These are phyloP conservation scores for Allium cepa DNA, from an alignment of 106 monocot species.

Conservation along the genomic window DNA sequence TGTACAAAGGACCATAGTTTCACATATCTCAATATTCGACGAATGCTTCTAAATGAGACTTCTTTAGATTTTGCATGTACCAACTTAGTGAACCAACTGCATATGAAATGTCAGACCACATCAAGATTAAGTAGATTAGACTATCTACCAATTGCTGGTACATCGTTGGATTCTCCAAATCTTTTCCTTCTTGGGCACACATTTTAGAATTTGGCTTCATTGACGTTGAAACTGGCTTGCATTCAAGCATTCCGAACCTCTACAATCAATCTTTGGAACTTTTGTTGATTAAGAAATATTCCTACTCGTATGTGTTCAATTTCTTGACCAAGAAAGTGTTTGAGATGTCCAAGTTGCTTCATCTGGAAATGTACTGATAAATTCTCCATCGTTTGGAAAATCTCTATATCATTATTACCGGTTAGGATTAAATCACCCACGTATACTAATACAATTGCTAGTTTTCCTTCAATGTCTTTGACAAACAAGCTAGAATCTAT, in stretches of 20 bases:
- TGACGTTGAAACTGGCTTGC: slow-evolving; percentile 9
- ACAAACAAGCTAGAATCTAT: slow-evolving; percentile 17
- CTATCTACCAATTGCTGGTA: too few relatives aligned
- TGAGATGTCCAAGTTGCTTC: slow-evolving; percentile 17
- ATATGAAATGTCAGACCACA: slow-evolving; percentile 4
- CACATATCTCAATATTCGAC: too few relatives aligned
- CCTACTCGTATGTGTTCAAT: background rate
- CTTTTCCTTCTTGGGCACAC: background rate
- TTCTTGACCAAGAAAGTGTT: slow-evolving; percentile 14
- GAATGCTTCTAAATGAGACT: too few relatives aligned
- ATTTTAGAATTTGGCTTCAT: slow-evolving; percentile 9
- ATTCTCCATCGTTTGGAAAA: slow-evolving; percentile 4
- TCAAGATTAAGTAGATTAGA: too few relatives aligned
- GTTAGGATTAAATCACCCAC: slow-evolving; percentile 30
- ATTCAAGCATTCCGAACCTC: slow-evolving; percentile 13
- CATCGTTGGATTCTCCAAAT: too few relatives aligned
- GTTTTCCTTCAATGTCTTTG: background rate
- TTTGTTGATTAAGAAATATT: slow-evolving; percentile 10
- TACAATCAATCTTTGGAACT: slow-evolving; percentile 5
- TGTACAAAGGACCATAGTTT: too few relatives aligned
- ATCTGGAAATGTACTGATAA: slow-evolving; percentile 12
- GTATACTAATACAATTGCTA: slow-evolving; percentile 19
- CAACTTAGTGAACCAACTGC: slow-evolving; percentile 1
- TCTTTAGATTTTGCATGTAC: too few relatives aligned
- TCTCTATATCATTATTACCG: too few relatives aligned